Evolutionary conservation across 2,329 filamentous ascomycete species (phyloP), one percentile per base, ranked within the genome.

Genomic region (Ophiostoma tasmaniense): DNA sequence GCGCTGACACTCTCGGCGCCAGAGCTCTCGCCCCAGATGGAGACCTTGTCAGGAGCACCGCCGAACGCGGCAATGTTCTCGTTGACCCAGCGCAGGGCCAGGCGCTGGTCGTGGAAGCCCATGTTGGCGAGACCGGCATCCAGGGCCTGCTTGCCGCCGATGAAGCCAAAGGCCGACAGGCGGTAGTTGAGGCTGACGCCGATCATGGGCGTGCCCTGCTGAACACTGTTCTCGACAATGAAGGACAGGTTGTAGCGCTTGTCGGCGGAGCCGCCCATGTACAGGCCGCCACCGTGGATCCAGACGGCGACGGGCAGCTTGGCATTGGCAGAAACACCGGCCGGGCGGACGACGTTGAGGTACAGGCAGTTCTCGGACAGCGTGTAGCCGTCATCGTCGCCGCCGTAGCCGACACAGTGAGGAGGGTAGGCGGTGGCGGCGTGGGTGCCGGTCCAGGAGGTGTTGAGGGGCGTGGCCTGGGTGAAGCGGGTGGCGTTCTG

Each of bases 241-340:
- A 83, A 85, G 17, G 83, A 84, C 70, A 88, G 78, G 73, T 89
- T 88, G 75, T 89, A 89, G 30, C 84, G 79, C 25, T 79, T 74
- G 67, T 85, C 81, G 72, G 73, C 39, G 74, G 79, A 69, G 8
- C 80, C 79, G 2, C 82, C 83, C 73, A 74, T 78, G 68, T 25
- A 39, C 62, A 64, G 61, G 6, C 74, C 77, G 22, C 77, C 77
- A 1, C 81, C 81, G 72, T 87, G 81, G 66, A 88, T 85, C 85
- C 85, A 89, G 0, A 88, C 81, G 6, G 79, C 81, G 4, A 89
- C 83, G 0, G 87, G 87, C 1, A 77, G 71, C 1, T 59, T 52
- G 2, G 76, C 75, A 8, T 74, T 73, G 39, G 76, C 71, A 10
- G 78, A 75, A 4, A 81, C 77, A 6, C 82, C 81, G 10, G 81